Conservation (phyloP, 2,329 filamentous ascomycete genomes). For the Neonectria hederae region DNA sequence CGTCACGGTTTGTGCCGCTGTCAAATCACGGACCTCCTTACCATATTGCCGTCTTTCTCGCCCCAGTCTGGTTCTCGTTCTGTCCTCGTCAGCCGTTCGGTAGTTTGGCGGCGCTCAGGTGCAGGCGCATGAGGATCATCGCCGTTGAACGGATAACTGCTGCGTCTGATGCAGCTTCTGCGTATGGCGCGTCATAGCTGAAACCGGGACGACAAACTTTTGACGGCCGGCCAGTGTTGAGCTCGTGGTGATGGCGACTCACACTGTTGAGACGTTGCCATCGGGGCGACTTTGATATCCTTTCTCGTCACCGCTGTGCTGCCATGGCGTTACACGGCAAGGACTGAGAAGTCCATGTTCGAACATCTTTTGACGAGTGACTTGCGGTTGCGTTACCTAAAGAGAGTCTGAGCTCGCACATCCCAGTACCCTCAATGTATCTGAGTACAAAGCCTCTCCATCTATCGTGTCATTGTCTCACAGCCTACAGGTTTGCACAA, state of each 20-base stretch:
- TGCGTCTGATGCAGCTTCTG: background rate
- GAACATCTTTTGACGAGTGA: constrained; percentile 34
- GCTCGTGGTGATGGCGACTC: background rate
- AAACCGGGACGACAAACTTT: background rate
- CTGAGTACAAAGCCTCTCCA: background rate
- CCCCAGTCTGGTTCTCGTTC: background rate
- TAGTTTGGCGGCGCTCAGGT: background rate
- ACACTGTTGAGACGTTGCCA: background rate
- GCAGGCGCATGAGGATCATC: background rate
- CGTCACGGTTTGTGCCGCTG: constrained; percentile 23
- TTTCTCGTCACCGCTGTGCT: constrained; percentile 7
- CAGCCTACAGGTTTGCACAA: constrained; percentile 26
- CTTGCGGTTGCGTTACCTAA: constrained; percentile 29
- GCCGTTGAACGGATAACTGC: background rate
- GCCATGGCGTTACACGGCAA: constrained; percentile 29
- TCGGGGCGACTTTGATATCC: constrained; percentile 6
- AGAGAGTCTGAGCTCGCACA: constrained; percentile 8
- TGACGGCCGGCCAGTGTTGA: background rate
- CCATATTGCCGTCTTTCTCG: background rate
- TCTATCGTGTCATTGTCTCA: constrained; percentile 34
- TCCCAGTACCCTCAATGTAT: constrained; percentile 17
- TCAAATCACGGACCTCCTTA: constrained; percentile 23
- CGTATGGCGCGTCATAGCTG: background rate
- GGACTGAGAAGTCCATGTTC: constrained; percentile 18
- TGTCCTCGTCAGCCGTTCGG: background rate